Base-by-base conservation (phyloP, 2,329 filamentous ascomycete species). In the Cytospora mali region DNA sequence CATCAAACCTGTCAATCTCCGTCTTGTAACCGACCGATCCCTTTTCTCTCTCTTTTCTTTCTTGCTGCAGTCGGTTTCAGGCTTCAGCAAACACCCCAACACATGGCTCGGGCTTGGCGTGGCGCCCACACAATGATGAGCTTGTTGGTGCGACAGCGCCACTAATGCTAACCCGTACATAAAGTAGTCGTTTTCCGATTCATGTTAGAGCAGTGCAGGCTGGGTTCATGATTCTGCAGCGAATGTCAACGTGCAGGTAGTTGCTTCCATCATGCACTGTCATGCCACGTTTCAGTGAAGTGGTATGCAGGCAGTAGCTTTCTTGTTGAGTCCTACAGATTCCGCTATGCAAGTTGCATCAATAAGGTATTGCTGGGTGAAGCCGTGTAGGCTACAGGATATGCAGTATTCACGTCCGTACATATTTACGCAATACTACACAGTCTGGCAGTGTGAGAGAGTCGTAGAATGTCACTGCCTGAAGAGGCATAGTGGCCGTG, bases 71-170 rank as follows among this genome's bases (percentile, higher is more conserved):
- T 33, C 23, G 18, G 7, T 13, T 35, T 42, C 33, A 27, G 49
- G 56, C 50, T 58, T 58, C 49, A 53, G 56, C 56, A 53, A 59
- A 53, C 57, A 49, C 57, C 52, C 33, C 49, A 53, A 53, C 57
- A 59, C 57, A 59, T 59, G 57, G 57, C 57, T 46, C 25, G 39
- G 49, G 25, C 57, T 59, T 59, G 57, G 57, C 57, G 49, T 59
- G 57, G 57, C 57, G 57, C 27, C 57, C 23, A 28, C 57, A 50
- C 57, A n/a, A 59, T 59, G 57, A 59, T 31, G 33, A 18, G 39
- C 39, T 39, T n/a, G 35, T 39, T 39, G 7, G 13, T 11, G 39
- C 39, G 39, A 16, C 35, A 18, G 39, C 39, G 39, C 39, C 39
- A 42, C 39, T 13, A n/a, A n/a, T 42, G 18, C 39, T 42, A 42